phyloP scores from a whole-genome alignment of 805 yeast genomes.

The Candida silvicultrix region DNA sequence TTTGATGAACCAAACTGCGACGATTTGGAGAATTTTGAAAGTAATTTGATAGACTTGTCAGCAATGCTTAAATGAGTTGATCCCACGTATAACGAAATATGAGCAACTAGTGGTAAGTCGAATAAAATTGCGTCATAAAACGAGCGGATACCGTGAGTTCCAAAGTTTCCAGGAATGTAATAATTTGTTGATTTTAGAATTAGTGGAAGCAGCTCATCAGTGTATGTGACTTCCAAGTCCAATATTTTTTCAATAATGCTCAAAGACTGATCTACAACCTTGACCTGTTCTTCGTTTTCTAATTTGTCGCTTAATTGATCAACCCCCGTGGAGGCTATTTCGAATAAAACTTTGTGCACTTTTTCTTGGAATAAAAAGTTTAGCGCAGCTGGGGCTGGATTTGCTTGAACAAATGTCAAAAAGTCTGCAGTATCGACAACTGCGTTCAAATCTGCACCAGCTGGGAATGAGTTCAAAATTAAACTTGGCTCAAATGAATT shows the following conservation, averaged over 20 bases:
- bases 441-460: constrained; percentile 42
- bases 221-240: constrained; percentile 50
- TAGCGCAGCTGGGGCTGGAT: constrained; percentile 63
- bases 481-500: constrained; percentile 46
- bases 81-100: constrained; percentile 71
- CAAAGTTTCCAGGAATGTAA: constrained; percentile 29
- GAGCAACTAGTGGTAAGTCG: constrained; percentile 66
- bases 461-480: constrained; percentile 45
- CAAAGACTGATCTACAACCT: constrained; percentile 35
- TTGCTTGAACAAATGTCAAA: constrained; percentile 47
- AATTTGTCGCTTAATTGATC: constrained; percentile 44
- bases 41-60: constrained; percentile 42
- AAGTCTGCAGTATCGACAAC: constrained; percentile 40
- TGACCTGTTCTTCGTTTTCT: constrained; percentile 25
- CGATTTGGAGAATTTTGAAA: constrained; percentile 43
- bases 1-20: constrained; percentile 35
- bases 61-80: constrained; percentile 46
- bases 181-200: constrained; percentile 31
- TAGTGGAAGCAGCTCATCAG: constrained; percentile 47
- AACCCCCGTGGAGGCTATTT: constrained; percentile 50
- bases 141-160: constrained; percentile 55
- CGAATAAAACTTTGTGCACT: constrained; percentile 50
- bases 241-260: constrained; percentile 39
- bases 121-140: constrained; percentile 69
- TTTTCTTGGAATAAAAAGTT: constrained; percentile 56